phyloP scores from a whole-genome alignment of 495 filamentous ascomycete genomes.

The Penicillium steckii region DNA sequence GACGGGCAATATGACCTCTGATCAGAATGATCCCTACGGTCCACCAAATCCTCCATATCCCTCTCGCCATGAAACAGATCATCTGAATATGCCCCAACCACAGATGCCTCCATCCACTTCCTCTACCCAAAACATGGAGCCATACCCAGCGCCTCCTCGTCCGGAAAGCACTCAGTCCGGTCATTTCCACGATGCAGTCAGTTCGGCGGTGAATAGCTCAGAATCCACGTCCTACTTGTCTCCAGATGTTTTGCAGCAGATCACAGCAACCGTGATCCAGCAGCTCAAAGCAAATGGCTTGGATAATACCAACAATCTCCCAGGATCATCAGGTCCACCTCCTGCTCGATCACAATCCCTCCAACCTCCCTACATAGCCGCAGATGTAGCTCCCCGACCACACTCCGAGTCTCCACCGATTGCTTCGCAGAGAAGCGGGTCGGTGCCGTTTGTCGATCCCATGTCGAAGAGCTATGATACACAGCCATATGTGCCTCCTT shows the following conservation, averaged over 20 bases:
- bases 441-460: constrained; percentile 20
- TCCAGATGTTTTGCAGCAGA: constrained; percentile 50
- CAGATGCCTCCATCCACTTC: constrained; percentile 30
- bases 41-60: constrained; percentile 35
- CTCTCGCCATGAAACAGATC: constrained; percentile 32
- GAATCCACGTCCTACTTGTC: constrained; percentile 39
- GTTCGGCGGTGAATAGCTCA: constrained; percentile 40
- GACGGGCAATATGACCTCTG: constrained; percentile 25
- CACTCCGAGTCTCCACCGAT: constrained; percentile 31
- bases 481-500: constrained; percentile 42
- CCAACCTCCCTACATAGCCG: constrained; percentile 31
- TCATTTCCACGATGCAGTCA: constrained; percentile 50
- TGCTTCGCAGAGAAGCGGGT: constrained; percentile 16
- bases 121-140: constrained; percentile 20
- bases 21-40: constrained; percentile 20
- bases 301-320: constrained; percentile 22
- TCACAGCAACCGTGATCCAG: constrained; percentile 54
- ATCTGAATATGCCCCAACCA: constrained; percentile 43
- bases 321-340: constrained; percentile 21
- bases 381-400: constrained; percentile 26
- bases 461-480: constrained; percentile 35
- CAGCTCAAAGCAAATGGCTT: constrained; percentile 48
- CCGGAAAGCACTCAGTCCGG: constrained; percentile 6
- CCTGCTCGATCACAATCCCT: constrained; percentile 30
- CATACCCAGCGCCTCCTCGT: constrained; percentile 15